Conservation (phyloP, 2,329 filamentous ascomycete species). For the Seiridium cupressi region DNA sequence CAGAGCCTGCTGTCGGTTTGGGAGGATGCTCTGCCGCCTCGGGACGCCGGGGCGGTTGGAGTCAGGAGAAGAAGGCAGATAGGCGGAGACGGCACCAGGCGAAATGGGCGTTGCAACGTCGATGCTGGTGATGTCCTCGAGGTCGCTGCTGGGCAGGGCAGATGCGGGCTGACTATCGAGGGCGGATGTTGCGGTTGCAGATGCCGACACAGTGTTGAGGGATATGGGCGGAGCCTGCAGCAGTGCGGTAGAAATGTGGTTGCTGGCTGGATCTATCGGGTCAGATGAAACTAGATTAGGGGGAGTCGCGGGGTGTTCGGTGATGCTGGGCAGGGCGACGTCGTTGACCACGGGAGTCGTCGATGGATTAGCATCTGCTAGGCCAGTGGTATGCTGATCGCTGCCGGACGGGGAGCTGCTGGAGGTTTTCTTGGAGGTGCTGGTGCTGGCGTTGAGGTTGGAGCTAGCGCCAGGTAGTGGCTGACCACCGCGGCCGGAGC, state of each 20-base stretch:
- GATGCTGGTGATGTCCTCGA: conserved; percentile 11
- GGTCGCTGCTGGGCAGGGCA: neutral
- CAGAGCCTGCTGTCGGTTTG: conserved; percentile 40
- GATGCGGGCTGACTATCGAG: neutral
- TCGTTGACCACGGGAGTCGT: conserved; percentile 12
- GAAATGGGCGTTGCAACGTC: conserved; percentile 12
- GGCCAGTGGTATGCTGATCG: conserved; percentile 31
- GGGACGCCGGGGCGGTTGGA: conserved; percentile 26
- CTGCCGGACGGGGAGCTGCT: conserved; percentile 21
- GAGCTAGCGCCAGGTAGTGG: conserved; percentile 12
- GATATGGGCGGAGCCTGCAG: neutral
- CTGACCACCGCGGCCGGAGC: conserved; percentile 6
- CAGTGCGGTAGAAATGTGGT: neutral
- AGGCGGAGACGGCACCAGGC: conserved; percentile 6
- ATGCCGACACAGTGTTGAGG: neutral
- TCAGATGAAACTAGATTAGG: neutral
- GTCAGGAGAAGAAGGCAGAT: conserved; percentile 16
- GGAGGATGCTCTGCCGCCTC: conserved; percentile 43
- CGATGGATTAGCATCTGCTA: conserved; percentile 12
- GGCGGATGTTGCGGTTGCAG: neutral
- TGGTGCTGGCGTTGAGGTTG: conserved; percentile 16
- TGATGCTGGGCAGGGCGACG: conserved; percentile 29
- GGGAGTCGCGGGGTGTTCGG: conserved; percentile 24
- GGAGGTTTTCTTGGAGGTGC: conserved; percentile 10
- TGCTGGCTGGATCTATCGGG: neutral